These are phyloP conservation scores for barley (Hordeum vulgare) DNA, from an alignment of 176 grass and related monocot genomes.

Conservation along the genomic window DNA sequence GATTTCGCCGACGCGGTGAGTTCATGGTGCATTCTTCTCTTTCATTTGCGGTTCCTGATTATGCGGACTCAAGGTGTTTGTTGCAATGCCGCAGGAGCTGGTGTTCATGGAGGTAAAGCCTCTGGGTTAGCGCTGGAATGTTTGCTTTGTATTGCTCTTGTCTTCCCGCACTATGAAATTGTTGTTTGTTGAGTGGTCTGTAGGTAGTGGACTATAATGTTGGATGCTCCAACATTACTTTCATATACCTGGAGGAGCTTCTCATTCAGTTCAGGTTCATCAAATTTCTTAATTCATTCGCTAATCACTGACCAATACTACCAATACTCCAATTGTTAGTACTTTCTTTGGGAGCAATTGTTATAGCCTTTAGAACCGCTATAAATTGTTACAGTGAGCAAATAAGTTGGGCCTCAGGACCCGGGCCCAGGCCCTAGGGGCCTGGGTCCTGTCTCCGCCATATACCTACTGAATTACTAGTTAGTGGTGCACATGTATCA, in stretches of 20 bases:
- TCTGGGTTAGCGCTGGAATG: neutral
- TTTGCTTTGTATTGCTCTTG: neutral
- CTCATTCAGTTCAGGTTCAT: constrained; percentile 66
- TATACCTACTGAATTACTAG: neutral
- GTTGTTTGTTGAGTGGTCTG: neutral
- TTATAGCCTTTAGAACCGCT: neutral
- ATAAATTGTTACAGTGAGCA: too few relatives aligned
- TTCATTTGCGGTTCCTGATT: neutral
- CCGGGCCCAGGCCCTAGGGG: too few relatives aligned
- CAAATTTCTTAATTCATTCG: neutral
- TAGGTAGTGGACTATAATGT: constrained; percentile 70
- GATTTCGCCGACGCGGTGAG: constrained; percentile 67
- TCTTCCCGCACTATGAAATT: constrained; percentile 4
- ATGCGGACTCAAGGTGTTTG: constrained; percentile 21
- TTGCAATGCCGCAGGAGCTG: constrained; percentile 56
- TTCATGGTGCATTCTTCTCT: neutral
- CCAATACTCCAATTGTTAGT: neutral
- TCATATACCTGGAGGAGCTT: constrained; percentile 69
- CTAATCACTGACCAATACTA: neutral
- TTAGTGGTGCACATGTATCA: neutral
- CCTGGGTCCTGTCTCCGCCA: too few relatives aligned
- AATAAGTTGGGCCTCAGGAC: too few relatives aligned
- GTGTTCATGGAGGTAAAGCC: constrained; percentile 77
- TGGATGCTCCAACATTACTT: constrained; percentile 63
- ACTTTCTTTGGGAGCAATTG: neutral